A percentile compares a stretch with the other conserved stretches of the same genome.
Evolutionary conservation across 495 filamentous ascomycete genomes (phyloP).

Genomic region (Extremus antarcticus): DNA sequence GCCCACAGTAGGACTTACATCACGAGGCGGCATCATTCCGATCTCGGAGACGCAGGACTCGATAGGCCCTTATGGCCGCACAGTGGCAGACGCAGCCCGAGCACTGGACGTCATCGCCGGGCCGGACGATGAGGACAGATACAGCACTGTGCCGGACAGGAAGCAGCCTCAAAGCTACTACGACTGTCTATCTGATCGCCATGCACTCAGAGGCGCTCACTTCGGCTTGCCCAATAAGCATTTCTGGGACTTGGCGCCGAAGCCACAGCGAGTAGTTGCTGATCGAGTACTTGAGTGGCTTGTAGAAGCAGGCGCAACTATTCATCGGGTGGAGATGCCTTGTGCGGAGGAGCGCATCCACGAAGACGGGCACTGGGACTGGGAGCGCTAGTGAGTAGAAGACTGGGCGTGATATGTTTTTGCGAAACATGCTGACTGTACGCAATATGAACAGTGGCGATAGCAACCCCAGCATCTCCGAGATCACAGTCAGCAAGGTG

Average conservation of each 20-base stretch:
- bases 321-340: too few species aligned
- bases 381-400: too few species aligned
- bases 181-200: constrained; percentile 42
- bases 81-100: constrained; percentile 55
- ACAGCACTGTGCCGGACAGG: constrained; percentile 45
- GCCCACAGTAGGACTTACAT: constrained; percentile 54
- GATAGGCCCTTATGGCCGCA: constrained; percentile 53
- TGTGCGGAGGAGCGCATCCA: too few species aligned
- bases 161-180: constrained; percentile 47
- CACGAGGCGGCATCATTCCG: constrained; percentile 53
- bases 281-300: too few species aligned
- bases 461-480: constrained; percentile 57
- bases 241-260: constrained; percentile 54
- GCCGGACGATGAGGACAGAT: constrained; percentile 44
- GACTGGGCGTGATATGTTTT: too few species aligned
- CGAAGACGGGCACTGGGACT: too few species aligned
- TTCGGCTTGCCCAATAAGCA: constrained; percentile 62
- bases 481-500: constrained; percentile 60
- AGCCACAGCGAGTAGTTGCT: too few species aligned
- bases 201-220: constrained; percentile 46
- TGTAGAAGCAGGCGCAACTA: too few species aligned
- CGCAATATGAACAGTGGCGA: too few species aligned
- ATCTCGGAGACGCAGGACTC: constrained; percentile 56
- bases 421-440: too few species aligned
- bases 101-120: constrained; percentile 57